A percentile compares a stretch with the other conserved stretches of the same genome.
Evolutionary conservation across 2,329 filamentous ascomycete species (phyloP).

Genomic region (Cadophora gregata): DNA sequence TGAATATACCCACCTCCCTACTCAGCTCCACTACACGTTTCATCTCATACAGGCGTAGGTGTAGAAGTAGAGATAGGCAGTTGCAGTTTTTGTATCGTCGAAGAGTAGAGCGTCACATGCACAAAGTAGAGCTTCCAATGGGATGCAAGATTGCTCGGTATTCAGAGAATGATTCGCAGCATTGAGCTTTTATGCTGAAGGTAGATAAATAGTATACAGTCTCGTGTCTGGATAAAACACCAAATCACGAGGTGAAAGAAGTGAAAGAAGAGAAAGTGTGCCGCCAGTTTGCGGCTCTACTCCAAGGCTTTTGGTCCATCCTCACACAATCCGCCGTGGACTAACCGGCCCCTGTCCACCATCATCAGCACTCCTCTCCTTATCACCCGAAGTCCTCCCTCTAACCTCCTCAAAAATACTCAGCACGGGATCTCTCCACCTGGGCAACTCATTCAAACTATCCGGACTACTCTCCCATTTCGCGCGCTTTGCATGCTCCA

Average conservation of each 20-base stretch:
- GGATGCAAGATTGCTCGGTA: no score
- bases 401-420: slow-evolving; percentile 12
- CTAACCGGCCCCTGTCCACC: not conserved
- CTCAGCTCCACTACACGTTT: no score
- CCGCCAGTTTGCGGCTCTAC: not conserved
- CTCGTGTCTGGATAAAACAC: not conserved
- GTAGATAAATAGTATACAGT: not conserved
- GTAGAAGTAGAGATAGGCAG: no score
- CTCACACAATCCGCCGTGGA: not conserved
- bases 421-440: slow-evolving; percentile 5
- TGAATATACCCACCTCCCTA: no score
- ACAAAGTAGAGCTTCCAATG: no score
- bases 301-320: not conserved
- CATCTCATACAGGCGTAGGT: no score
- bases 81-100: no score
- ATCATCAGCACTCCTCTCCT: not conserved
- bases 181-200: not conserved
- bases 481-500: not conserved
- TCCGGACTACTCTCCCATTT: slow-evolving; percentile 15
- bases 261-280: not conserved
- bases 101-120: no score
- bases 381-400: not conserved
- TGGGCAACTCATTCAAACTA: slow-evolving; percentile 7
- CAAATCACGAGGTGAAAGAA: not conserved
- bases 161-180: no score